Base-by-base conservation (phyloP, 805 yeast species). In the Cyberlindnera sargentensis region DNA sequence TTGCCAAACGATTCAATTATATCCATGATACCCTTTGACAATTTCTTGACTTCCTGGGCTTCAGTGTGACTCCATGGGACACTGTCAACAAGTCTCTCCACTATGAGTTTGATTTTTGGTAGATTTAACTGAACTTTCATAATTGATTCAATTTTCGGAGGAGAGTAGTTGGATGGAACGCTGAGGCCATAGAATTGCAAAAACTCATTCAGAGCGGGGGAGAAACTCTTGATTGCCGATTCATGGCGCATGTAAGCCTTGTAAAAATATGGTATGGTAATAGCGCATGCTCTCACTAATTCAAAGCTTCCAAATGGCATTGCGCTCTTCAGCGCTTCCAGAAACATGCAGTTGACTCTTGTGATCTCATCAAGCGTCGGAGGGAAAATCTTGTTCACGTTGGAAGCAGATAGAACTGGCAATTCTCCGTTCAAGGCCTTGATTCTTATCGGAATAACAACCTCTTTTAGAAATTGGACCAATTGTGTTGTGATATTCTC, bases 291-390 rank as follows among this genome's bases (percentile, higher is more conserved):
- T 48, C 77, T 81, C 46, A 91, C 62, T 3, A 87, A 70, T 61
- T 91, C 97, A 41, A 74, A 72, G 40, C 83, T 75, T 2, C 96
- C 96, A 57, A 62, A 77, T 0, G 81, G 77, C 2, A 68, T 56
- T 0, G 97, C 91, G 11, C 73, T 62, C 45, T 77, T 76, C 43
- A 91, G 64, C 24, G 93, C 78, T 51, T 84, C 95, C 48, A 84
- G 74, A 46, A 87, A 78, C 4, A 91, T 80, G 57, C 95, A 86
- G 58, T 90, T 90, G 34, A 91, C 82, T 56, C 97, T 72, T 8
- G 95, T 85, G 15, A 91, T 81, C 65, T 91, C 98, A 63, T 91
- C 97, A 20, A 91, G 84, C 0, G 98, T 91, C 1, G 97, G 97
- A 3, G 98, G 97, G 57, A 91, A 89, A 1, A 88, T 72, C 39